Conservation (phyloP, 2,329 filamentous ascomycete genomes). For the Phialophora chinensis region DNA sequence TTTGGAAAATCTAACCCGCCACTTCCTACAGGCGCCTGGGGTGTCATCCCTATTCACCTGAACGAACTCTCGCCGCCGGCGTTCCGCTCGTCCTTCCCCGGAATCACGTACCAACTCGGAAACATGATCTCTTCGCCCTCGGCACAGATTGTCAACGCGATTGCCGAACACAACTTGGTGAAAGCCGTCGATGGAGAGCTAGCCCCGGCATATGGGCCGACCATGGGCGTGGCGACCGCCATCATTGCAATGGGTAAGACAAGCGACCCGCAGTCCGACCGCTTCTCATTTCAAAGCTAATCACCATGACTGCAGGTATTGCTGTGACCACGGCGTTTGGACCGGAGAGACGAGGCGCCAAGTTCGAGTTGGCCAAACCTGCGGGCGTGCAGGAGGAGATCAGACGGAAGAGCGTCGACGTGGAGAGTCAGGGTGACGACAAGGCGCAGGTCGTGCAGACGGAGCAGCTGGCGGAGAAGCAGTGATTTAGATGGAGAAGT, state of each 20-base stretch:
- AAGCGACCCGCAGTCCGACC: too few species aligned
- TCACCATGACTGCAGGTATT: constrained; percentile 58
- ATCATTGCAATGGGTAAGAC: constrained; percentile 65
- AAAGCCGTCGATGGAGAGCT: constrained; percentile 59
- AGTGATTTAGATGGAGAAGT: constrained; percentile 1
- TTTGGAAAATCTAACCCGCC: constrained; percentile 47
- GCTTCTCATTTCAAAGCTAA: neutral
- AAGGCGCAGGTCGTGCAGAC: constrained; percentile 14
- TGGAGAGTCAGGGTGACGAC: constrained; percentile 21
- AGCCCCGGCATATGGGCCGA: constrained; percentile 74
- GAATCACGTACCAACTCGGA: constrained; percentile 76
- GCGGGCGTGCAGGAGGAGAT: constrained; percentile 47
- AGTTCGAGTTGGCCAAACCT: constrained; percentile 67
- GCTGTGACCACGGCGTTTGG: constrained; percentile 71
- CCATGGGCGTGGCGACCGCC: constrained; percentile 76
- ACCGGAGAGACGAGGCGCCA: constrained; percentile 73
- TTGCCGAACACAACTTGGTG: constrained; percentile 68
- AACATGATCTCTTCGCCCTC: constrained; percentile 74
- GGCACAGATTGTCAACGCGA: constrained; percentile 77
- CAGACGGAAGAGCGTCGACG: constrained; percentile 21
- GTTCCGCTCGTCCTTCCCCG: constrained; percentile 76
- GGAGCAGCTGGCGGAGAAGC: constrained; percentile 24
- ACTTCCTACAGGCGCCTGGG: constrained; percentile 64
- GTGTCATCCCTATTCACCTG: constrained; percentile 72
- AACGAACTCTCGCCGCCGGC: constrained; percentile 76